Conservation (phyloP, 257 asterid species). For the Solanum clarkiae region DNA sequence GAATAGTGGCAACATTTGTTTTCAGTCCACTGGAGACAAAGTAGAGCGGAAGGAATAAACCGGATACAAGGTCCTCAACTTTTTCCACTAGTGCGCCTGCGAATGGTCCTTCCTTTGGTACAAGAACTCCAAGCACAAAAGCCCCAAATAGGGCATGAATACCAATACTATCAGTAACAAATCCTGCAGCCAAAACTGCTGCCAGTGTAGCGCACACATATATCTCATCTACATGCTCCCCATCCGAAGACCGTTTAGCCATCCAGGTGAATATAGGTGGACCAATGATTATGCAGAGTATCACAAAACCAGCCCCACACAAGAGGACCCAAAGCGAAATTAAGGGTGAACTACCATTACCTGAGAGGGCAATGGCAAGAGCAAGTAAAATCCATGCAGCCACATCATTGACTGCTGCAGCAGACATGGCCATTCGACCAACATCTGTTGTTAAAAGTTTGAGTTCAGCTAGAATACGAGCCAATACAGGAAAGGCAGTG, state of each 20-base stretch:
- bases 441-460: slow-evolving; percentile 52
- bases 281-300: slow-evolving; percentile 17
- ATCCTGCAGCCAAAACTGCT: slow-evolving; percentile 54
- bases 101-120: slow-evolving; percentile 58
- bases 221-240: slow-evolving; percentile 57
- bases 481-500: slow-evolving; percentile 60
- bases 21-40: slow-evolving; percentile 60
- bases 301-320: slow-evolving; percentile 32
- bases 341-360: slow-evolving; percentile 34
- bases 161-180: slow-evolving; percentile 51
- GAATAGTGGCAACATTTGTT: slow-evolving; percentile 47
- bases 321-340: slow-evolving; percentile 49
- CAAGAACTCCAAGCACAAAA: slow-evolving; percentile 54
- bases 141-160: slow-evolving; percentile 71
- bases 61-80: slow-evolving; percentile 51
- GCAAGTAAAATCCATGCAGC: slow-evolving; percentile 73
- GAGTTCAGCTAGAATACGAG: slow-evolving; percentile 61
- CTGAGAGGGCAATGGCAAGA: slow-evolving; percentile 52
- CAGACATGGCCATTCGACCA: slow-evolving; percentile 69
- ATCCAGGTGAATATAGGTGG: slow-evolving; percentile 46
- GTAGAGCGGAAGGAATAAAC: slow-evolving; percentile 54
- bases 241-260: slow-evolving; percentile 41
- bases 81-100: slow-evolving; percentile 55
- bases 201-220: slow-evolving; percentile 48
- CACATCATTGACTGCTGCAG: slow-evolving; percentile 65